Evolutionary conservation across 805 yeast genomes (phyloP).

Genomic region (Candida mattraensis): DNA sequence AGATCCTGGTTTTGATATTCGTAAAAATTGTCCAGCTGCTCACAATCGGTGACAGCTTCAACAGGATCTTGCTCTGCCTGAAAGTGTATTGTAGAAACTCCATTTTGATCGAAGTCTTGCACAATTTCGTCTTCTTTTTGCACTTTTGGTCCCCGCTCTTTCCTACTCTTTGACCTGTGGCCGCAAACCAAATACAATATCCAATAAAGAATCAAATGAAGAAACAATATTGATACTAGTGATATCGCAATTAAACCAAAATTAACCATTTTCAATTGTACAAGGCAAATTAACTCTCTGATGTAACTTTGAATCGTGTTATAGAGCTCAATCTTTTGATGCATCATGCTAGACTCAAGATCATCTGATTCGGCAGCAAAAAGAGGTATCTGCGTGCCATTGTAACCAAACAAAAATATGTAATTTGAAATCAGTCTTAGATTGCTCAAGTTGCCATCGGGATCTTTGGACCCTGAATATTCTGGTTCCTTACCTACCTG

Average conservation of each 20-base stretch:
- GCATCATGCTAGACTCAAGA: slow-evolving; percentile 6
- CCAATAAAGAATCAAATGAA: slow-evolving; percentile 22
- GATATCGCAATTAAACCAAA: slow-evolving; percentile 19
- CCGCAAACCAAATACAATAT: slow-evolving; percentile 15
- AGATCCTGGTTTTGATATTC: slow-evolving; percentile 16
- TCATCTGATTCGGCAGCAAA: slow-evolving; percentile 14
- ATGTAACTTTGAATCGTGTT: slow-evolving; percentile 18
- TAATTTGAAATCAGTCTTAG: slow-evolving; percentile 23
- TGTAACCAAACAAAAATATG: slow-evolving; percentile 22
- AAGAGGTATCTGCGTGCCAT: slow-evolving; percentile 21
- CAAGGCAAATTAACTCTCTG: slow-evolving; percentile 15
- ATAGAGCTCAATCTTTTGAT: slow-evolving; percentile 17
- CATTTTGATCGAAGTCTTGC: slow-evolving; percentile 7
- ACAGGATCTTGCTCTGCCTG: slow-evolving; percentile 1
- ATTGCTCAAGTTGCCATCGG: slow-evolving; percentile 9
- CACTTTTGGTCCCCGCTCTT: slow-evolving; percentile 6
- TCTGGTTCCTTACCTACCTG: too few species aligned
- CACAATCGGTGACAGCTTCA: slow-evolving; percentile 5
- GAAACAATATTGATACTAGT: slow-evolving; percentile 17
- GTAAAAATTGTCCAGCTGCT: slow-evolving; percentile 5
- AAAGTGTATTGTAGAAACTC: slow-evolving; percentile 5
- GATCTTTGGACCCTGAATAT: neutral
- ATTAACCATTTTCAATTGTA: slow-evolving; percentile 25
- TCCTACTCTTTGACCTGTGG: slow-evolving; percentile 1
- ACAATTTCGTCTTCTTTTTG: slow-evolving; percentile 5